Percentiles rank a stretch among this genome's conserved stretches.
These are phyloP conservation scores for Aulographum hederae DNA, from an alignment of 2,329 filamentous ascomycete genomes.

Conservation along the genomic window DNA sequence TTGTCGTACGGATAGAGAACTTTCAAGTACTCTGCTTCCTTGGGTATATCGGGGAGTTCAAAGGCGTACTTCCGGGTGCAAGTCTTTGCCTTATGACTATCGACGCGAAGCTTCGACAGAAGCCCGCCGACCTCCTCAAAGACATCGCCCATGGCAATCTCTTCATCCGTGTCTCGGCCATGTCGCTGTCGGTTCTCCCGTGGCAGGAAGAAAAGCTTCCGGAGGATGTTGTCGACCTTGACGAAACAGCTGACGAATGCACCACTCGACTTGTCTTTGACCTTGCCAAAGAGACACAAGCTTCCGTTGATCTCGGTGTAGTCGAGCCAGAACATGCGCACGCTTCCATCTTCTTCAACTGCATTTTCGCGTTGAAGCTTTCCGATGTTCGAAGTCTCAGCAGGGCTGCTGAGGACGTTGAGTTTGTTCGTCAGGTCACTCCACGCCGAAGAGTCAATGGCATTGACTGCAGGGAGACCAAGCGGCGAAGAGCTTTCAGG, in stretches of 20 bases:
- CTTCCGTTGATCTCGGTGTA: constrained; percentile 86
- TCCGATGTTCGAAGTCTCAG: constrained; percentile 44
- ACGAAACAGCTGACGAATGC: constrained; percentile 81
- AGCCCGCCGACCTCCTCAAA: constrained; percentile 75
- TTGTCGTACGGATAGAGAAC: constrained; percentile 91
- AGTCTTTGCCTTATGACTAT: constrained; percentile 84
- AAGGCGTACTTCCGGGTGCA: constrained; percentile 90
- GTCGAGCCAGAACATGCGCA: constrained; percentile 94
- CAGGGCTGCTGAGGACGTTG: constrained; percentile 61
- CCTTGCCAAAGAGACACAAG: constrained; percentile 89
- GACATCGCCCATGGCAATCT: constrained; percentile 73
- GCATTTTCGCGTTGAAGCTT: constrained; percentile 73
- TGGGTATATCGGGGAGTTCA: constrained; percentile 71
- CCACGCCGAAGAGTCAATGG: constrained; percentile 70
- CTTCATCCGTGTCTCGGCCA: constrained; percentile 54
- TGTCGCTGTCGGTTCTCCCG: constrained; percentile 42
- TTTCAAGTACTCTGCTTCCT: constrained; percentile 82
- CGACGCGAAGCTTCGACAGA: constrained; percentile 74
- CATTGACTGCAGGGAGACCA: constrained; percentile 33
- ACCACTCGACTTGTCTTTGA: constrained; percentile 68
- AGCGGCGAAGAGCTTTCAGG: constrained; percentile 62
- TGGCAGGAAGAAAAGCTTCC: constrained; percentile 86
- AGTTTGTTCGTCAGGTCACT: constrained; percentile 71
- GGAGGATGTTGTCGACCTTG: constrained; percentile 84
- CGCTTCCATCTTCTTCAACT: constrained; percentile 81